Percentiles rank a stretch among this genome's conserved stretches.
Conservation (phyloP, 345 rosid species). For the Brassica cretica region DNA sequence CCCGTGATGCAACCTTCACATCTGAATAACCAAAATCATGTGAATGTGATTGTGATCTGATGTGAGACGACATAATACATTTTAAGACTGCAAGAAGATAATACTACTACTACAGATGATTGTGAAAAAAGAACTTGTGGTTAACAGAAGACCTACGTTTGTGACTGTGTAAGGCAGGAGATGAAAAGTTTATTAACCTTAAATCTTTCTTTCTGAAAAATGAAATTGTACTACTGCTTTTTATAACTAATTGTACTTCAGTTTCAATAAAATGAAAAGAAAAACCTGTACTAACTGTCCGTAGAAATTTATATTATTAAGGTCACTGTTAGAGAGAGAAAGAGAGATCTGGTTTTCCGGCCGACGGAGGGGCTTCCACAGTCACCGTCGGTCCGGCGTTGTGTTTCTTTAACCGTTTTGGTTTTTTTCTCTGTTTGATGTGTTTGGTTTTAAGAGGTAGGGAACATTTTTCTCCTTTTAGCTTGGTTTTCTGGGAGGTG, state of each 20-base stretch:
- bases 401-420: no score
- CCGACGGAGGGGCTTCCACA: no score
- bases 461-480: no score
- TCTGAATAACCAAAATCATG: neutral
- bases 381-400: no score
- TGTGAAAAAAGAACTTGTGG: neutral
- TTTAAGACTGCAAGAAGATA: neutral
- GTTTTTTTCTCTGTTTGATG: no score
- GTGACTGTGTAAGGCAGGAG: neutral
- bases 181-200: neutral
- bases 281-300: no score
- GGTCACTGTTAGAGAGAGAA: no score
- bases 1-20: neutral
- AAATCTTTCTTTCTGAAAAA: neutral
- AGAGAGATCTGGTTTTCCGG: no score
- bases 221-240: neutral
- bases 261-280: neutral
- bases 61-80: neutral
- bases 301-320: no score
- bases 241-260: slow-evolving; percentile 1
- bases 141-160: neutral
- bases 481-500: no score
- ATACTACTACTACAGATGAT: neutral
- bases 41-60: neutral
- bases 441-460: no score